Base-by-base conservation (phyloP, 2,329 filamentous ascomycete species). In the Chaetomium strumarium region DNA sequence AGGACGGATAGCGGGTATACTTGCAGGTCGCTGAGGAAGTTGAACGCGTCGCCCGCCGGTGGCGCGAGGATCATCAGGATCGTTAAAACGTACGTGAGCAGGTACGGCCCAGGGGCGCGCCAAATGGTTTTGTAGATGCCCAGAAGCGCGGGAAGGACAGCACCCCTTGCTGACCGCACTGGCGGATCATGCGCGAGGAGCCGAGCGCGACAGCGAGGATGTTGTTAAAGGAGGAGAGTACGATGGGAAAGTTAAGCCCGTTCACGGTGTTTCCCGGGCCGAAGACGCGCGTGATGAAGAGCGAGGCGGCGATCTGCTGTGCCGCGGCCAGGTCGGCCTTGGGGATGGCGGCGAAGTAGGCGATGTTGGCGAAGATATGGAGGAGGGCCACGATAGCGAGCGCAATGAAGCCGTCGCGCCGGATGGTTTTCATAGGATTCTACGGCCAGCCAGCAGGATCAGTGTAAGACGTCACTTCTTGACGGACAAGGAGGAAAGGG, bases 11-110 rank as follows among this genome's bases (percentile, higher is more conserved):
- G 63, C 0, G 85, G 84, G 52, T 86, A 86, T 0, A 76, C 72
- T 36, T 74, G 66, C 1, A 87, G 68, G 59, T 79, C 78, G 55
- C 41, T 62, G 74, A 77, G 69, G 60, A 85, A 85, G 56, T 80
- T 79, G 63, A 85, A 85, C 36, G 81, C 82, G 61, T 85, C 81
- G 2, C 82, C 81, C 0, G 80, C 77, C 0, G 82, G 83, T 0
- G 79, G 75, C 0, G 75, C 79, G 0, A 84, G 59, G 34, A 84
- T 83, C 75, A 84, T 80, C 36, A 84, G 57, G 2, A 80, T 57
- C 0, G 81, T 84, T 41, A 81, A 58, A 0, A 64, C 49, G 75
- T 78, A 85, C 60, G 81, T 79, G 3, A 84, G 55, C 1, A 75
- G 51, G 58, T 83, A 83, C 0, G 81, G 0, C 78, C 80, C 0